A percentile compares a stretch with the other conserved stretches of the same genome.
These are phyloP conservation scores for Dalechampia spathulata DNA, from an alignment of 441 rosid genomes.

Conservation along the genomic window DNA sequence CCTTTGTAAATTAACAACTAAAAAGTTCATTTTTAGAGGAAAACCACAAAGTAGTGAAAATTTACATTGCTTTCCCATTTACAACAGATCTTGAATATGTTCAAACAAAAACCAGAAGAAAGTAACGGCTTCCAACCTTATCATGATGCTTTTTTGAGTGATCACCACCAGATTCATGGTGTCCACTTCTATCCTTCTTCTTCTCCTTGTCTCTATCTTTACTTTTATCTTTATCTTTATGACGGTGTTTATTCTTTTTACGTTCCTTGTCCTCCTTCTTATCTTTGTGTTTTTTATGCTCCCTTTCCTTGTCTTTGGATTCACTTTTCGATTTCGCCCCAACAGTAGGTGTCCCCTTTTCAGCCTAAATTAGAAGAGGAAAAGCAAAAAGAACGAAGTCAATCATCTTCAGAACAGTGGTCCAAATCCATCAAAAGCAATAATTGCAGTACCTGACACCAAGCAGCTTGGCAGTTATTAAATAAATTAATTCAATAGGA, in stretches of 20 bases:
- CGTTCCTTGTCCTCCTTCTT: slow-evolving; percentile 71
- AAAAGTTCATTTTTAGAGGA: neutral
- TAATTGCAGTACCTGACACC: neutral
- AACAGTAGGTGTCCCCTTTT: slow-evolving; percentile 66
- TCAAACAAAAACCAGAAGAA: slow-evolving; percentile 18
- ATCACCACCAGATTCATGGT: slow-evolving; percentile 65
- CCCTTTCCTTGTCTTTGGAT: slow-evolving; percentile 65
- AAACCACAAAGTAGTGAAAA: neutral
- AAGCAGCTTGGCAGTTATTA: neutral
- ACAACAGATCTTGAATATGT: neutral
- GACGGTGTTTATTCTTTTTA: slow-evolving; percentile 88
- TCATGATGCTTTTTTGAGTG: slow-evolving; percentile 75
- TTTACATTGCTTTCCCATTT: neutral
- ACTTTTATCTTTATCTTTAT: slow-evolving; percentile 62
- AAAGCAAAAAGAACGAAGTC: neutral
- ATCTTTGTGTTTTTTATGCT: slow-evolving; percentile 68
- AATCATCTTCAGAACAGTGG: neutral
- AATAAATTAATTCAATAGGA: neutral
- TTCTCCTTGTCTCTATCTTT: slow-evolving; percentile 57
- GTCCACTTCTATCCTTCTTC: slow-evolving; percentile 78
- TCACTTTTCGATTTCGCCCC: slow-evolving; percentile 59
- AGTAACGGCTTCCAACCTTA: slow-evolving; percentile 45
- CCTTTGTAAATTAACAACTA: no score
- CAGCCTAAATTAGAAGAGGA: slow-evolving; percentile 31
- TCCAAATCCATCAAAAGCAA: neutral